Evolutionary conservation across 345 rosid species (phyloP).

Genomic region (Arabidopsis arenosa): DNA sequence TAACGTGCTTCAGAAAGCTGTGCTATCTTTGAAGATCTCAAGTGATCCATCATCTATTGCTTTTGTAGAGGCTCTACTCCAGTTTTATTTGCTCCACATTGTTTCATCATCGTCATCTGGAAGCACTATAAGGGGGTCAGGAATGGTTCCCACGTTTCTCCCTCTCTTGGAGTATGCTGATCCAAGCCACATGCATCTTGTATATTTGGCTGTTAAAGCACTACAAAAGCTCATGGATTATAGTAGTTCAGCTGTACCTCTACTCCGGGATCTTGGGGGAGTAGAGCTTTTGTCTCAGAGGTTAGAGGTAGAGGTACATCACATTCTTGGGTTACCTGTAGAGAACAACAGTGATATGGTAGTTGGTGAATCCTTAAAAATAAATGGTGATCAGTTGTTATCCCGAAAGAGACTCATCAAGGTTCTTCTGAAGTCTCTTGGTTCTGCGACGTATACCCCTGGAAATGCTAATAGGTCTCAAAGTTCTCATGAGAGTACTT

Average conservation of each 20-base stretch:
- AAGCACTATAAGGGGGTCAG: constrained; percentile 90
- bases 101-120: constrained; percentile 96
- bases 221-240: constrained; percentile 94
- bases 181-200: constrained; percentile 86
- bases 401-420: constrained; percentile 91
- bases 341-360: constrained; percentile 63
- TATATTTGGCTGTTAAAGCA: constrained; percentile 89
- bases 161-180: constrained; percentile 90
- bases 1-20: constrained; percentile 95
- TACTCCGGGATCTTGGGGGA: constrained; percentile 89
- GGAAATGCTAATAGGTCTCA: constrained; percentile 69
- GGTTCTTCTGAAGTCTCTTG: constrained; percentile 93
- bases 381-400: constrained; percentile 61
- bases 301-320: constrained; percentile 81
- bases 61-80: constrained; percentile 94
- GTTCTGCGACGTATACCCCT: constrained; percentile 90
- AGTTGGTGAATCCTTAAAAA: constrained; percentile 62
- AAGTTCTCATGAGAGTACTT: constrained; percentile 71
- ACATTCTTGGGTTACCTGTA: constrained; percentile 61
- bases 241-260: constrained; percentile 87
- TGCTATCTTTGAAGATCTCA: constrained; percentile 75
- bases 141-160: constrained; percentile 93
- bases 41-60: constrained; percentile 86
- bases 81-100: constrained; percentile 93
- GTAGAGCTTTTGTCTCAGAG: constrained; percentile 93